Evolutionary conservation across 2,329 filamentous ascomycete genomes (phyloP).

Genomic region (Claviceps cyperi): DNA sequence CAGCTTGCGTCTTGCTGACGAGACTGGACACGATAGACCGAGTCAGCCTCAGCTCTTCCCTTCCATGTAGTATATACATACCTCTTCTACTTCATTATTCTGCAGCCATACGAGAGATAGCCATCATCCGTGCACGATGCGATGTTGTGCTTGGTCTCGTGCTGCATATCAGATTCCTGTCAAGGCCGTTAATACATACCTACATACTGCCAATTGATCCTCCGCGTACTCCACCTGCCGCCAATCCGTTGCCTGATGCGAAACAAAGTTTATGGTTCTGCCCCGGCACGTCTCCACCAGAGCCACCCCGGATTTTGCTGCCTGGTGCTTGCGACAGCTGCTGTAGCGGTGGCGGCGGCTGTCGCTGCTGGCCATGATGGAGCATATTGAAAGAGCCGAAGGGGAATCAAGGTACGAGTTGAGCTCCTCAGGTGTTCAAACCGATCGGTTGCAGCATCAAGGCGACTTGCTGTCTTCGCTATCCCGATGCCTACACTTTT

Average conservation of each 20-base stretch:
- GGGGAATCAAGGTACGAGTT: slow-evolving; percentile 4
- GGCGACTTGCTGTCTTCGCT: background rate
- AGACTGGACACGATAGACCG: background rate
- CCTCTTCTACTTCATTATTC: background rate
- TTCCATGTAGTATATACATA: too few species aligned
- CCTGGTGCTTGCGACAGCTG: slow-evolving; percentile 1
- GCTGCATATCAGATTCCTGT: background rate
- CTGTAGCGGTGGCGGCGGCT: background rate
- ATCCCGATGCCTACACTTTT: background rate
- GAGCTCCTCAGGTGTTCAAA: too few species aligned
- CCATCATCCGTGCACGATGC: background rate
- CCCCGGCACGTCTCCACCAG: background rate
- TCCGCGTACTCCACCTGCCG: background rate
- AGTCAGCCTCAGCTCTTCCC: background rate
- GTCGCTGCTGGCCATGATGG: slow-evolving; percentile 3
- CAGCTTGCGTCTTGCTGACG: background rate
- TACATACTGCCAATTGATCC: background rate
- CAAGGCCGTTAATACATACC: background rate
- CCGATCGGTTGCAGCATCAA: background rate
- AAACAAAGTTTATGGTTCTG: background rate
- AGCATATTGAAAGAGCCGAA: slow-evolving; percentile 4
- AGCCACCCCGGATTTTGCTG: background rate
- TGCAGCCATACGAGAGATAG: background rate
- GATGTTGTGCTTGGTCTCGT: background rate
- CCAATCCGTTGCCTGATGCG: background rate